Conservation (phyloP, 805 yeast genomes). For the Pichia nakasei region DNA sequence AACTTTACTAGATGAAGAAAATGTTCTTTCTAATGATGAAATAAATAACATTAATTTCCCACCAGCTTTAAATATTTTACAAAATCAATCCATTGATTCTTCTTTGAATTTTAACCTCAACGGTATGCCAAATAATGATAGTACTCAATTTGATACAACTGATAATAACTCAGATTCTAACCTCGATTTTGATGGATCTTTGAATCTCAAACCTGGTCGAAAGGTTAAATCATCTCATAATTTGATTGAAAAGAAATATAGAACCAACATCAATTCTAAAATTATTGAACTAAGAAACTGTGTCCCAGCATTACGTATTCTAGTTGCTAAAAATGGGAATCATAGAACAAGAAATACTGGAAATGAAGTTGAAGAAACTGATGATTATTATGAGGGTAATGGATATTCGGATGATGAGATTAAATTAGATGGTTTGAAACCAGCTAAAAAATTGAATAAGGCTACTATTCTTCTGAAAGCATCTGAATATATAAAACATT, state of each 20-base stretch:
- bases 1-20: too few relatives aligned
- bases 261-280: constrained; percentile 72
- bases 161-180: constrained; percentile 6
- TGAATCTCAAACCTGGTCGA: constrained; percentile 21
- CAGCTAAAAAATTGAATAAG: constrained; percentile 69
- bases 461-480: constrained; percentile 72
- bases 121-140: background rate
- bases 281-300: constrained; percentile 65
- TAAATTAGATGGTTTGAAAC: constrained; percentile 64
- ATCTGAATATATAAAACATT: constrained; percentile 66
- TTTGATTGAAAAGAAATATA: constrained; percentile 72
- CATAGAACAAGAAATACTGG: constrained; percentile 28
- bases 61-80: background rate
- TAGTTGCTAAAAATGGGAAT: constrained; percentile 28
- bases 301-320: constrained; percentile 63
- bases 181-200: constrained; percentile 1
- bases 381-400: constrained; percentile 41
- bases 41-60: background rate
- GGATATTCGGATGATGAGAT: constrained; percentile 46
- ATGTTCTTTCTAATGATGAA: background rate
- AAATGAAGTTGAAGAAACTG: constrained; percentile 33
- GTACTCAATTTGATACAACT: constrained; percentile 4
- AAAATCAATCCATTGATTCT: background rate
- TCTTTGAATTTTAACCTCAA: too few relatives aligned
- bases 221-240: constrained; percentile 64